Conservation (phyloP, 768 basidiomycete species). For the Fomitopsis pulvina region DNA sequence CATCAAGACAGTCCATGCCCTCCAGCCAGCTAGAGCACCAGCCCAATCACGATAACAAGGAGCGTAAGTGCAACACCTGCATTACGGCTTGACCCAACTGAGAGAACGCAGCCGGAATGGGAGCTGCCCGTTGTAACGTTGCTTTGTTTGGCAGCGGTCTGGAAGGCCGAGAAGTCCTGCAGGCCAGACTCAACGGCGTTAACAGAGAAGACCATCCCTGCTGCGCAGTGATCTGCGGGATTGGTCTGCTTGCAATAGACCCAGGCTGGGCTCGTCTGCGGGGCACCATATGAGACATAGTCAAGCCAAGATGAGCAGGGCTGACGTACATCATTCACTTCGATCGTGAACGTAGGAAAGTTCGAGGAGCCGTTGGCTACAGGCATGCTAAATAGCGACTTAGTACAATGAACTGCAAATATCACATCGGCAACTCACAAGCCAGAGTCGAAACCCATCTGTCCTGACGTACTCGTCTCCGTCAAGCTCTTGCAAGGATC, state of each 20-base stretch:
- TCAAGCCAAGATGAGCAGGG: constrained; percentile 16
- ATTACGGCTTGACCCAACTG: background rate
- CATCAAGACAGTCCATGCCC: background rate
- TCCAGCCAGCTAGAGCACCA: background rate
- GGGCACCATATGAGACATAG: background rate
- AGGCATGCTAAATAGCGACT: constrained; percentile 31
- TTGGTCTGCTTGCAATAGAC: constrained; percentile 45
- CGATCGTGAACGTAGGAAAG: constrained; percentile 47
- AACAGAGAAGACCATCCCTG: constrained; percentile 55
- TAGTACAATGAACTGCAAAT: background rate
- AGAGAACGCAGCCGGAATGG: background rate
- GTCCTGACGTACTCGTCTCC: constrained; percentile 37
- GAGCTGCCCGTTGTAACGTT: constrained; percentile 3
- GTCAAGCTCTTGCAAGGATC: constrained; percentile 32
- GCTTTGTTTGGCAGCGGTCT: constrained; percentile 17
- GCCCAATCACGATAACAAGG: background rate
- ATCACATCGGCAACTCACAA: constrained; percentile 25
- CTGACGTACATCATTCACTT: constrained; percentile 38
- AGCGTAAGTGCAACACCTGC: background rate
- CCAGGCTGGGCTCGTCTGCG: constrained; percentile 48
- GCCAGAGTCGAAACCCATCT: constrained; percentile 33
- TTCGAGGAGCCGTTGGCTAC: constrained; percentile 36
- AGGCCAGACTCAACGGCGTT: constrained; percentile 46
- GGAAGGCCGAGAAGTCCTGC: constrained; percentile 50
- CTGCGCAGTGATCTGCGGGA: constrained; percentile 44